These are phyloP conservation scores for Phycomyces blakesleeanus DNA, from an alignment of 192 early-diverging fungal genomes.

Conservation along the genomic window DNA sequence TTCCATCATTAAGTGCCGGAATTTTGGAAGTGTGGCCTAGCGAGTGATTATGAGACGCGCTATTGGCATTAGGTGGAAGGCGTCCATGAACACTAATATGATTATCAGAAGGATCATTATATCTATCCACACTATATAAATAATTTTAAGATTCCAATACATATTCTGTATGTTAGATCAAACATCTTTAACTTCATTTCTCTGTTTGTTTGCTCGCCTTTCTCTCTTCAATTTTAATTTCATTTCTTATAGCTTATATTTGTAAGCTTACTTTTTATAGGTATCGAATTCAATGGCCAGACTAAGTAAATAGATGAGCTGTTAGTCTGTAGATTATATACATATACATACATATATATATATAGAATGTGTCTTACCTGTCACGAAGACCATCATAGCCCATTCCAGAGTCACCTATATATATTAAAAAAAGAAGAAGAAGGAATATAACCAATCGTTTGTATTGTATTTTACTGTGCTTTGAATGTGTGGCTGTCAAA, in stretches of 20 bases:
- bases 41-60: constrained; percentile 30
- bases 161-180: too few relatives aligned
- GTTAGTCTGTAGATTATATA: not conserved
- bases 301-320: constrained; percentile 11
- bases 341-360: not conserved
- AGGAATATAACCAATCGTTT: too few relatives aligned
- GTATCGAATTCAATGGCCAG: constrained; percentile 41
- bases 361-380: constrained; percentile 13
- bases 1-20: constrained; percentile 25
- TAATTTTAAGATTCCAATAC: not conserved
- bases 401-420: constrained; percentile 32
- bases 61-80: constrained; percentile 15
- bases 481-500: not conserved
- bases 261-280: constrained; percentile 25
- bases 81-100: constrained; percentile 38
- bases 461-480: too few relatives aligned
- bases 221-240: too few relatives aligned
- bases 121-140: constrained; percentile 22
- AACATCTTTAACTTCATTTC: too few relatives aligned
- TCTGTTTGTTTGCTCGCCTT: too few relatives aligned
- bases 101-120: constrained; percentile 32
- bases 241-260: too few relatives aligned
- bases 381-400: constrained; percentile 36
- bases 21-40: constrained; percentile 26
- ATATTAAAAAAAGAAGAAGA: too few relatives aligned